phyloP scores from a whole-genome alignment of 495 filamentous ascomycete species.

The Podospora australis region DNA sequence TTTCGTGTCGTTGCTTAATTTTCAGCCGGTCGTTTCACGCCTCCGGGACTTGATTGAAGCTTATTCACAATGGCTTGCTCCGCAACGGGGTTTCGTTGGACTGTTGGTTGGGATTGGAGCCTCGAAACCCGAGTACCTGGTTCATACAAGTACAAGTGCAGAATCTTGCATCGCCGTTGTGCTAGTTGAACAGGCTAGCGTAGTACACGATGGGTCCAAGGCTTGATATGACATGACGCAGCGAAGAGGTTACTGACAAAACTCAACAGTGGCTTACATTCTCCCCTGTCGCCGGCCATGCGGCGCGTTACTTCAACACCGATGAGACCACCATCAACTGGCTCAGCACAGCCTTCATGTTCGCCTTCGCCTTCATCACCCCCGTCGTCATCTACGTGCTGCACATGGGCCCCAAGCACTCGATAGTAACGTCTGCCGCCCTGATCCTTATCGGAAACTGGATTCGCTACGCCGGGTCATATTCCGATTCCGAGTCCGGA shows the following conservation, averaged over 20 bases:
- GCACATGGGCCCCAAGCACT: conserved; percentile 69
- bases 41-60: not conserved
- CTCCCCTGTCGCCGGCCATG: conserved; percentile 71
- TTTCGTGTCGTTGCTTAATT: not conserved
- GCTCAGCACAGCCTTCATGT: conserved; percentile 80
- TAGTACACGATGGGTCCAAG: not conserved
- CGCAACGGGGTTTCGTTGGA: not conserved
- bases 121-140: not conserved
- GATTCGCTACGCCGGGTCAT: conserved; percentile 82
- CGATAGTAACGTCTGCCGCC: conserved; percentile 65
- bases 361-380: conserved; percentile 68
- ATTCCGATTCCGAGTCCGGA: conserved; percentile 47
- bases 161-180: not conserved
- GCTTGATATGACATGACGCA: not conserved
- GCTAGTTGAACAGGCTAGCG: not conserved
- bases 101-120: not conserved
- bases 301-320: conserved; percentile 68
- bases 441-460: conserved; percentile 81
- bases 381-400: conserved; percentile 74
- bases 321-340: conserved; percentile 80
- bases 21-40: not conserved
- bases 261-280: conserved; percentile 84
- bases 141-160: not conserved
- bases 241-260: conserved; percentile 5
- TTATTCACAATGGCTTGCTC: no score